Base-by-base conservation (phyloP, 257 asterid species). In the Solanum peruvianum region DNA sequence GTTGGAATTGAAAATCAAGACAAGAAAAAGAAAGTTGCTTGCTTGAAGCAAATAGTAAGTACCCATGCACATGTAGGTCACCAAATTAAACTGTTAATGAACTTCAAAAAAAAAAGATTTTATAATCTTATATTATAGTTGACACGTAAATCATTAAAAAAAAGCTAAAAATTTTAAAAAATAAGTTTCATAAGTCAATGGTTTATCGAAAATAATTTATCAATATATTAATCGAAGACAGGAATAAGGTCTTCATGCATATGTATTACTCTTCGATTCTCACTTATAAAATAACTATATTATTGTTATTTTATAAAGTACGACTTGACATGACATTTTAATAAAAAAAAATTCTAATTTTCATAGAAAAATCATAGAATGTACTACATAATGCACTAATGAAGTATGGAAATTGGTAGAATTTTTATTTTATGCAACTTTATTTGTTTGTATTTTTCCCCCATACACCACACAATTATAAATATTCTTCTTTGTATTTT, bases 31-130 rank as follows among this genome's bases (percentile, higher is more conserved):
- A 25, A 77, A 47, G 67, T 47, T 47, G 85, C 7, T 47, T 18
- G 67, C 69, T 80, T 29, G 44, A 80, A 80, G 29, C 5, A 47
- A 80, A 80, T 80, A 27, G 2, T 16, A 4, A 4, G 42, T 12
- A 47, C 42, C 7, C 67, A 80, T 80, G 67, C 85, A 60, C 84
- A 80, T 80, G 37, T 77, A 80, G 84, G 84, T 80, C 41, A 78
- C 84, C 66, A 78, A 77, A 39, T 39, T 39, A 39, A 39, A 77
- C 83, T n/a, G 58, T 42, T 42, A 42, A 76, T 76, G 83, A n/a
- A 76, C 60, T 2, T 42, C 4, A 0, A 33, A 33, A 33, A 33
- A 33, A 33, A 33, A 3, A 33, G 0, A 33, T 3, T 3, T 33
- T 33, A 33, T 10, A 62, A n/a, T 25, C 72, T 64, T 64, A 64